These are phyloP conservation scores for Zygosaccharomyces pseudobailii DNA, from an alignment of 1,139 yeast genomes.

Conservation along the genomic window DNA sequence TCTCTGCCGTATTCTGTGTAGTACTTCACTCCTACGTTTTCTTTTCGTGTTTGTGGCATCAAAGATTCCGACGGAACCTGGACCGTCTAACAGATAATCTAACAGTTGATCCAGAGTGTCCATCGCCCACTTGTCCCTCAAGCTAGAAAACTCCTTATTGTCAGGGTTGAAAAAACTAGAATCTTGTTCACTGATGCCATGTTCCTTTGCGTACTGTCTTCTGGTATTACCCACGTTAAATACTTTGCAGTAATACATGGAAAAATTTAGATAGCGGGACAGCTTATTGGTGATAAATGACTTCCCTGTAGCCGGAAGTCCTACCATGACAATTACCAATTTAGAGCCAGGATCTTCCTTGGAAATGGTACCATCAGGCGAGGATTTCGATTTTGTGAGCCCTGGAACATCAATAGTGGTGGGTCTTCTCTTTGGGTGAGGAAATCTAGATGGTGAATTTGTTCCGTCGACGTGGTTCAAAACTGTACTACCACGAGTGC, in stretches of 20 bases:
- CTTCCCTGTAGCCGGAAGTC: constrained; percentile 89
- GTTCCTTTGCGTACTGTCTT: constrained; percentile 53
- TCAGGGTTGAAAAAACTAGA: constrained; percentile 87
- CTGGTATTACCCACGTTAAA: constrained; percentile 95
- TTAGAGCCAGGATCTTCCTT: constrained; percentile 70
- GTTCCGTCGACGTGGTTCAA: constrained; percentile 6
- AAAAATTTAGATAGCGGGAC: constrained; percentile 84
- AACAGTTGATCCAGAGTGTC: constrained; percentile 83
- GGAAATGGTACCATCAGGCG: constrained; percentile 80
- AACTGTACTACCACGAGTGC: not conserved
- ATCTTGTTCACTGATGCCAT: constrained; percentile 43
- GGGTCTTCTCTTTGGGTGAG: constrained; percentile 42
- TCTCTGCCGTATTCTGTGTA: constrained; percentile 65
- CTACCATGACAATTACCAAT: constrained; percentile 90
- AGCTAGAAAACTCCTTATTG: constrained; percentile 55
- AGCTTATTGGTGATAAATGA: constrained; percentile 88
- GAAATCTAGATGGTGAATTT: constrained; percentile 19
- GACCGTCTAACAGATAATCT: constrained; percentile 72
- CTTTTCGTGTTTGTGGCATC: constrained; percentile 94
- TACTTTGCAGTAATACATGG: constrained; percentile 82
- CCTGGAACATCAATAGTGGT: constrained; percentile 93
- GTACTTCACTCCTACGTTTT: constrained; percentile 61
- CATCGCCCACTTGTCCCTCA: constrained; percentile 94
- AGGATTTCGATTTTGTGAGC: constrained; percentile 72
- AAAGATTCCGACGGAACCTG: constrained; percentile 89